These are phyloP conservation scores for Sideroxylon spinosum DNA, from an alignment of 179 eudicot genomes.

Conservation along the genomic window DNA sequence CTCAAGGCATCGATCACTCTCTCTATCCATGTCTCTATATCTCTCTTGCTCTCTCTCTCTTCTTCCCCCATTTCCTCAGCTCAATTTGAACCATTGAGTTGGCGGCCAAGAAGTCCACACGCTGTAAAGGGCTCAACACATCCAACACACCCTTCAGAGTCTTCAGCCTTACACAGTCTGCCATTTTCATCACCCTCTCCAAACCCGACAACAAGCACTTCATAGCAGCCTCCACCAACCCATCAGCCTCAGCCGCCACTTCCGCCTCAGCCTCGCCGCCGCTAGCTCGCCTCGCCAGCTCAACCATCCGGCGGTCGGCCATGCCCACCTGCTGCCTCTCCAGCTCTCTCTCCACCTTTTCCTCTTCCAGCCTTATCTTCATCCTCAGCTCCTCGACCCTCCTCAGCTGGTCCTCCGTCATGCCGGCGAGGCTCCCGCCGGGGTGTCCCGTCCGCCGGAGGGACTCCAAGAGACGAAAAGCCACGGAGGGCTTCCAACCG, in stretches of 20 bases:
- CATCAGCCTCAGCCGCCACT: constrained; percentile 12
- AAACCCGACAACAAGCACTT: constrained; percentile 39
- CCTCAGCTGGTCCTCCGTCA: constrained; percentile 46
- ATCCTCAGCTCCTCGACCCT: constrained; percentile 34
- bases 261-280: not conserved
- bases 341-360: constrained; percentile 63
- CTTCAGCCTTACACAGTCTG: constrained; percentile 62
- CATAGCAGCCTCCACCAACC: constrained; percentile 36
- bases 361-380: constrained; percentile 54
- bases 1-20: no score
- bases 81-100: constrained; percentile 48
- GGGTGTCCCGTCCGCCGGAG: constrained; percentile 30
- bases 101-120: constrained; percentile 64
- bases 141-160: constrained; percentile 64
- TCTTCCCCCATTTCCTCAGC: constrained; percentile 45
- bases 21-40: no score
- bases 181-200: constrained; percentile 63
- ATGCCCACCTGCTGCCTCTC: constrained; percentile 59
- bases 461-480: constrained; percentile 42
- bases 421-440: constrained; percentile 28
- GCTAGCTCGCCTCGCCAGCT: constrained; percentile 21
- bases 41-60: not conserved
- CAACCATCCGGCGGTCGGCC: constrained; percentile 46
- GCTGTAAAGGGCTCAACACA: constrained; percentile 42
- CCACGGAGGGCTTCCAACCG: constrained; percentile 74